These are phyloP conservation scores for Hanseniaspora valbyensis DNA, from an alignment of 805 yeast species.

Conservation along the genomic window DNA sequence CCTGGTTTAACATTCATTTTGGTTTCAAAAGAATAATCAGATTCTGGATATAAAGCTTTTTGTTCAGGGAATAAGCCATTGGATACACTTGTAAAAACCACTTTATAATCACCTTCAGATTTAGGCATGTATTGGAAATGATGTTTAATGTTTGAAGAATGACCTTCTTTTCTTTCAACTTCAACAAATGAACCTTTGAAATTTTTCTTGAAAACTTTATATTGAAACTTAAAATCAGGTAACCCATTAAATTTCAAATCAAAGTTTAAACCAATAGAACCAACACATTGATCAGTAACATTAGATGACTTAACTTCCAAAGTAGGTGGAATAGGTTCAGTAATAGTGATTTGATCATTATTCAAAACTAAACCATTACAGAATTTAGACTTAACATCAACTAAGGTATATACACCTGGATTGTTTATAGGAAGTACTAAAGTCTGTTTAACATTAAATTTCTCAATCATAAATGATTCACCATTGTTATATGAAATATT, in stretches of 20 bases:
- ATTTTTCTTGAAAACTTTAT: conserved; percentile 46
- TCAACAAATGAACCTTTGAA: conserved; percentile 27
- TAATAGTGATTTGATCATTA: conserved; percentile 42
- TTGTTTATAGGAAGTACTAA: conserved; percentile 33
- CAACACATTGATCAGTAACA: conserved; percentile 78
- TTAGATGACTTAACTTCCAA: conserved; percentile 36
- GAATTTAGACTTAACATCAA: conserved; percentile 42
- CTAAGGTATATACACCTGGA: conserved; percentile 59
- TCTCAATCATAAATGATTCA: background rate
- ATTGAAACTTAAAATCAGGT: conserved; percentile 66
- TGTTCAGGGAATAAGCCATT: conserved; percentile 51
- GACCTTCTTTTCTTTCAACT: conserved; percentile 30
- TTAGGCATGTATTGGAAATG: conserved; percentile 65
- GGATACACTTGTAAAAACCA: conserved; percentile 52
- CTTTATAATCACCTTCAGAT: conserved; percentile 68
- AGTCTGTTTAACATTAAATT: conserved; percentile 22
- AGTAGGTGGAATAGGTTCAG: conserved; percentile 47
- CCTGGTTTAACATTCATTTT: conserved; percentile 60
- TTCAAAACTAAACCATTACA: conserved; percentile 61
- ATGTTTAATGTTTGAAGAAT: conserved; percentile 36
- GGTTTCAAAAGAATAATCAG: conserved; percentile 48
- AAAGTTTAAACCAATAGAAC: conserved; percentile 75
- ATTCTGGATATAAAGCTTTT: conserved; percentile 28
- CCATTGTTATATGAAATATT: conserved; percentile 26
- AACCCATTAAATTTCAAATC: conserved; percentile 60